These are phyloP conservation scores for Podospora didyma DNA, from an alignment of 495 filamentous ascomycete genomes.

Conservation along the genomic window DNA sequence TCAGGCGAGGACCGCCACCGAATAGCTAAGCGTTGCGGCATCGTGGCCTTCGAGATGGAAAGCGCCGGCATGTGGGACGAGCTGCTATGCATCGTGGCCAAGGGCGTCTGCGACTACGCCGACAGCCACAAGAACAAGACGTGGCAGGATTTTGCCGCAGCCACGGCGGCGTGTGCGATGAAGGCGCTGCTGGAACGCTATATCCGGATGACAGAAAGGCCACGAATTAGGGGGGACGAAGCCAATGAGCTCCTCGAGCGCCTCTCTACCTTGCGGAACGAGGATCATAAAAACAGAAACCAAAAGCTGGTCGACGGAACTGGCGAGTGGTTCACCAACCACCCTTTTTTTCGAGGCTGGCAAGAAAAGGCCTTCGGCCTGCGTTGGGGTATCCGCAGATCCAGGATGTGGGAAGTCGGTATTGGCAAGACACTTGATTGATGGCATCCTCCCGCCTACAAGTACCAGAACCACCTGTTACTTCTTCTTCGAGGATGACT, in stretches of 20 bases:
- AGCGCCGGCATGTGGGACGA: slow-evolving; percentile 40
- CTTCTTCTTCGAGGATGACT: slow-evolving; percentile 53
- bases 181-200: slow-evolving; percentile 16
- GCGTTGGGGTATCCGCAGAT: slow-evolving; percentile 50
- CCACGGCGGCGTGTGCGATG: slow-evolving; percentile 26
- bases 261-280: background rate
- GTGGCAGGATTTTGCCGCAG: slow-evolving; percentile 42
- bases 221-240: background rate
- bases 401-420: slow-evolving; percentile 56
- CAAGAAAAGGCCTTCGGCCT: slow-evolving; percentile 11
- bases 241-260: background rate
- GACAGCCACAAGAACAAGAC: slow-evolving; percentile 43
- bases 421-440: slow-evolving; percentile 40
- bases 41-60: slow-evolving; percentile 46
- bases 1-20: slow-evolving; percentile 22
- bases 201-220: background rate
- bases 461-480: slow-evolving; percentile 34
- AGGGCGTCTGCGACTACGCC: slow-evolving; percentile 40
- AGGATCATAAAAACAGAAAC: slow-evolving; percentile 38
- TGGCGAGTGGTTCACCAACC: slow-evolving; percentile 37
- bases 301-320: slow-evolving; percentile 30
- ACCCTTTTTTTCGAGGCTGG: slow-evolving; percentile 34
- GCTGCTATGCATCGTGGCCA: slow-evolving; percentile 34
- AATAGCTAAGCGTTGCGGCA: slow-evolving; percentile 10
- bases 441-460: slow-evolving; percentile 26